Evolutionary conservation across 2,329 filamentous ascomycete genomes (phyloP).

Genomic region (Graphiopsis chlorocephala): DNA sequence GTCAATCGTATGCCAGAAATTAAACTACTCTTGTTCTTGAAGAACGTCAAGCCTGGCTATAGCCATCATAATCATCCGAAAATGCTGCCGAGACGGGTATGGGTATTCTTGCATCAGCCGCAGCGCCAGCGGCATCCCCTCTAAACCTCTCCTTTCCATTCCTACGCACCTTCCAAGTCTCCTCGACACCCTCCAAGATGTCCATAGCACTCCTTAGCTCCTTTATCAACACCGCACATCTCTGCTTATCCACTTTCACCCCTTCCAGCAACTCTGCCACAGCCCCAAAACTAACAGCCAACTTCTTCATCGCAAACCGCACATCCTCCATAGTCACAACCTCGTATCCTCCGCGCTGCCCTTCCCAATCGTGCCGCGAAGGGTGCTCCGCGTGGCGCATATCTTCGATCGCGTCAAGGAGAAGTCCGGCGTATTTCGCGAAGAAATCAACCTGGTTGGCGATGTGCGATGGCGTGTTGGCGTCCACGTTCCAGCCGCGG

Average conservation of each 20-base stretch:
- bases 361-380: not conserved
- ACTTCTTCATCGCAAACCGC: constrained; percentile 18
- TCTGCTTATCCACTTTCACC: constrained; percentile 17
- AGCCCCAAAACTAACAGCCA: constrained; percentile 19
- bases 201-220: constrained; percentile 21
- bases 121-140: not conserved
- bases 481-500: not conserved
- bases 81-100: not conserved
- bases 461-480: not conserved
- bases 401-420: constrained; percentile 4
- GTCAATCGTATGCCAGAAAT: not conserved
- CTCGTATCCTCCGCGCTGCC: not conserved
- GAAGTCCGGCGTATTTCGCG: not conserved
- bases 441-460: not conserved
- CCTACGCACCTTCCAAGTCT: constrained; percentile 17
- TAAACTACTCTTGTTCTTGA: not conserved
- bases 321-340: constrained; percentile 14
- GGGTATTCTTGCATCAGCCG: not conserved
- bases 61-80: not conserved
- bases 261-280: constrained; percentile 21
- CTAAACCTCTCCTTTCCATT: not conserved
- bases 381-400: not conserved
- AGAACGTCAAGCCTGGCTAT: not conserved
- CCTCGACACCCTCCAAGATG: constrained; percentile 20
- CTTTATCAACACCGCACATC: constrained; percentile 19